Evolutionary conservation across 306 rosid species (phyloP).

Genomic region (Carpinus fangiana): DNA sequence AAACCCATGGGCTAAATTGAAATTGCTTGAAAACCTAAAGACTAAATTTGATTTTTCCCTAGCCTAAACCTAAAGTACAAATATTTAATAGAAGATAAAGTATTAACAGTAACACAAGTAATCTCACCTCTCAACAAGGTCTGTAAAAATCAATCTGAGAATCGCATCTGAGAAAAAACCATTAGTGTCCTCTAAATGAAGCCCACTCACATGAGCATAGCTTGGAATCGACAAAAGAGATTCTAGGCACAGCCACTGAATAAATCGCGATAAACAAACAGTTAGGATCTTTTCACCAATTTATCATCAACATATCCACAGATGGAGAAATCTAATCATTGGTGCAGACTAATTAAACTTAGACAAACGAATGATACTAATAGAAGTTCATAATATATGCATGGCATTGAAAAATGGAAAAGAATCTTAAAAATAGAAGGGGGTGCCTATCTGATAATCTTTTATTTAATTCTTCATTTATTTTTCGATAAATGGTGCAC

Average conservation of each 20-base stretch:
- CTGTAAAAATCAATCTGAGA: conserved; percentile 64
- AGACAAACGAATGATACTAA: not conserved
- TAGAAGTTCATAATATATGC: not conserved
- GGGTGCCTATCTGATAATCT: not conserved
- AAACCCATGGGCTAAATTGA: too few species aligned
- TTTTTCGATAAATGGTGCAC: not conserved
- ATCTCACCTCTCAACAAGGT: conserved; percentile 80
- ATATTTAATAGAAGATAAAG: not conserved
- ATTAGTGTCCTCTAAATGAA: conserved; percentile 40
- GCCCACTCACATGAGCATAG: conserved; percentile 48
- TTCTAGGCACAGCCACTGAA: conserved; percentile 92
- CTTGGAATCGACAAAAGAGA: conserved; percentile 72
- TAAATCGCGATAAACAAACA: conserved; percentile 24
- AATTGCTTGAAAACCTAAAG: too few species aligned
- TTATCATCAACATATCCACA: conserved; percentile 15
- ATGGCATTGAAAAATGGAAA: not conserved
- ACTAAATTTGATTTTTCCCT: too few species aligned
- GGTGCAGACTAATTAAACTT: conserved; percentile 11
- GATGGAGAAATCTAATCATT: not conserved
- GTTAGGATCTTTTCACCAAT: conserved; percentile 24
- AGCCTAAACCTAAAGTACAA: not conserved
- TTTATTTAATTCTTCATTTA: not conserved
- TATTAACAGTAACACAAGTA: not conserved
- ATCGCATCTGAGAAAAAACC: conserved; percentile 56
- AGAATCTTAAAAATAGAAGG: not conserved